Conservation (phyloP, 2,329 filamentous ascomycete genomes). For the Ophiostoma angusticollis region DNA sequence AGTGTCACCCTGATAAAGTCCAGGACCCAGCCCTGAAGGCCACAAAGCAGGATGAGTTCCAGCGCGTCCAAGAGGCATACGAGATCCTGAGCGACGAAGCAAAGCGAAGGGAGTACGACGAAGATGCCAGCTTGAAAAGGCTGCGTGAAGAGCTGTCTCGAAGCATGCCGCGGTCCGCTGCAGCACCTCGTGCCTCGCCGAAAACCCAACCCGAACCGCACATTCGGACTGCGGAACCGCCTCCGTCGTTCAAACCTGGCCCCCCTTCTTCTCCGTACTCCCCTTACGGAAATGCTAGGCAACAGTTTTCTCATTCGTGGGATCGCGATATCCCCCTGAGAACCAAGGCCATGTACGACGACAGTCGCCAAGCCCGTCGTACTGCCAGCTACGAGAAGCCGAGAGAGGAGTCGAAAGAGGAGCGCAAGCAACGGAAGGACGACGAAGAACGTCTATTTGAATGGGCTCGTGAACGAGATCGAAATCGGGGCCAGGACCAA, state of each 20-base stretch:
- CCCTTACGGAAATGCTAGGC: conserved; percentile 23
- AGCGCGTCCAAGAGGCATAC: conserved; percentile 85
- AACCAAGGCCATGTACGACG: conserved; percentile 29
- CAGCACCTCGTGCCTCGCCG: conserved; percentile 27
- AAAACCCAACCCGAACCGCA: conserved; percentile 28
- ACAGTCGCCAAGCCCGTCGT: conserved; percentile 29
- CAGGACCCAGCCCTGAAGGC: conserved; percentile 64
- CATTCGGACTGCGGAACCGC: conserved; percentile 38
- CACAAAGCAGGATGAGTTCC: conserved; percentile 75
- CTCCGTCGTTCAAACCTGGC: conserved; percentile 26
- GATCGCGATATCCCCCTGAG: conserved; percentile 32
- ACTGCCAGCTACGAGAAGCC: conserved; percentile 30
- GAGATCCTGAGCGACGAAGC: conserved; percentile 73
- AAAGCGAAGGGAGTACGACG: conserved; percentile 64
- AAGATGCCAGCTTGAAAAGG: conserved; percentile 54
- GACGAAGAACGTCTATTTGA: conserved; percentile 17
- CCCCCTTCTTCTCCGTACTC: conserved; percentile 18
- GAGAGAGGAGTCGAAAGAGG: conserved; percentile 16
- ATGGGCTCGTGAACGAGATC: conserved; percentile 19
- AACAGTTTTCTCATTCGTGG: conserved; percentile 29
- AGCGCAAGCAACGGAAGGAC: conserved; percentile 19
- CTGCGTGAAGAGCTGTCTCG: conserved; percentile 41
- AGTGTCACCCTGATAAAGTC: conserved; percentile 86
- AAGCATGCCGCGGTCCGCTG: conserved; percentile 30
- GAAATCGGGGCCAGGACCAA: conserved; percentile 17